Conservation (phyloP, 1,284 basidiomycete genomes). For the Fistulina hepatica region DNA sequence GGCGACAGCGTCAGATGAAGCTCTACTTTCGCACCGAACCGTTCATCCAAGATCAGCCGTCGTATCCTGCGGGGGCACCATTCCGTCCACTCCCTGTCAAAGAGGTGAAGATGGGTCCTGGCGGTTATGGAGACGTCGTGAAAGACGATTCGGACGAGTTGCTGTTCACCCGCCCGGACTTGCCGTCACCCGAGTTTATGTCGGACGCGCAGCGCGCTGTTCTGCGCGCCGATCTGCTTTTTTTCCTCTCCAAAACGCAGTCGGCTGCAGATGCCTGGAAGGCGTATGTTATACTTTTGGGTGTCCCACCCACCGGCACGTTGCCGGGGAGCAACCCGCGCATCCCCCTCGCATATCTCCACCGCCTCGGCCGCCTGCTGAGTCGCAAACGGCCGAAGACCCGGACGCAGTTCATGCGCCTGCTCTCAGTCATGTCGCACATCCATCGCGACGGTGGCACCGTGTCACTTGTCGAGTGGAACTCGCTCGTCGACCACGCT, state of each 20-base stretch:
- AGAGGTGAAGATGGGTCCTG: neutral
- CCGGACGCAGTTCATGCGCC: slow-evolving; percentile 44
- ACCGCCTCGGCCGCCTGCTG: slow-evolving; percentile 48
- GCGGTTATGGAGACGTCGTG: neutral
- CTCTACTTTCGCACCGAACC: neutral
- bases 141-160: neutral
- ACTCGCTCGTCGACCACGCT: slow-evolving; percentile 54
- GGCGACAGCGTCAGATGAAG: neutral
- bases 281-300: slow-evolving; percentile 39
- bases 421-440: slow-evolving; percentile 50
- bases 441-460: slow-evolving; percentile 41
- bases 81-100: neutral
- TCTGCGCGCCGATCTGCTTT: slow-evolving; percentile 19
- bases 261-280: slow-evolving; percentile 45
- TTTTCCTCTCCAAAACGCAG: slow-evolving; percentile 28
- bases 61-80: slow-evolving; percentile 1
- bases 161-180: neutral
- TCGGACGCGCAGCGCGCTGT: slow-evolving; percentile 10
- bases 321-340: slow-evolving; percentile 16
- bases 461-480: slow-evolving; percentile 58
- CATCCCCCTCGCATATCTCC: slow-evolving; percentile 44
- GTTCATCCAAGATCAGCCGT: slow-evolving; percentile 1
- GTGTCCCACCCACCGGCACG: slow-evolving; percentile 21
- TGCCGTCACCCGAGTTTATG: neutral
- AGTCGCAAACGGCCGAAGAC: slow-evolving; percentile 42